phyloP scores from a whole-genome alignment of 345 rosid genomes.

The Luvunga scandens region DNA sequence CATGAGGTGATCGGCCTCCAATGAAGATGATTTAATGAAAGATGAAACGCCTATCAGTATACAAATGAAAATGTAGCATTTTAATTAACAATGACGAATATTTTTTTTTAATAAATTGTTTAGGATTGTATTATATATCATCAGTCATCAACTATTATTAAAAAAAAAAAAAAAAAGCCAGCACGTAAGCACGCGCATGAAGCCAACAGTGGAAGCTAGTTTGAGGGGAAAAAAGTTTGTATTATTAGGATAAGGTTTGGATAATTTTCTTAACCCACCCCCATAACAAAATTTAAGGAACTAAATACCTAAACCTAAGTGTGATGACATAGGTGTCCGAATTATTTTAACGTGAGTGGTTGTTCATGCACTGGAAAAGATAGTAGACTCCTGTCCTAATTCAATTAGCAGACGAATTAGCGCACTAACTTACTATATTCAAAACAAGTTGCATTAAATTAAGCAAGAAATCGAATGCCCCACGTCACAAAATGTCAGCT shows the following conservation, averaged over 20 bases:
- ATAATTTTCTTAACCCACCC: slow-evolving; percentile 1
- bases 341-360: not conserved
- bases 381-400: not conserved
- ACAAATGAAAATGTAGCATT: no score
- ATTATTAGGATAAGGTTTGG: slow-evolving; percentile 12
- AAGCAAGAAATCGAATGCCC: not conserved
- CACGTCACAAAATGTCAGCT: slow-evolving; percentile 16
- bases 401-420: not conserved
- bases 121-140: not conserved
- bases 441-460: not conserved
- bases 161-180: not conserved
- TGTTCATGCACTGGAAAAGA: not conserved
- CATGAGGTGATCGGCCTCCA: no score
- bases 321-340: not conserved
- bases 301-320: not conserved
- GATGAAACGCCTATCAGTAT: accelerated
- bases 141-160: not conserved
- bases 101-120: no score
- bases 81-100: not conserved
- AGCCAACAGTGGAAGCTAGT: slow-evolving; percentile 17
- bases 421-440: not conserved
- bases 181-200: not conserved
- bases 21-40: not conserved
- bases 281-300: not conserved
- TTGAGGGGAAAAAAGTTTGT: not conserved